These are phyloP conservation scores for Mycena chlorophos DNA, from an alignment of 768 basidiomycete genomes.

Conservation along the genomic window DNA sequence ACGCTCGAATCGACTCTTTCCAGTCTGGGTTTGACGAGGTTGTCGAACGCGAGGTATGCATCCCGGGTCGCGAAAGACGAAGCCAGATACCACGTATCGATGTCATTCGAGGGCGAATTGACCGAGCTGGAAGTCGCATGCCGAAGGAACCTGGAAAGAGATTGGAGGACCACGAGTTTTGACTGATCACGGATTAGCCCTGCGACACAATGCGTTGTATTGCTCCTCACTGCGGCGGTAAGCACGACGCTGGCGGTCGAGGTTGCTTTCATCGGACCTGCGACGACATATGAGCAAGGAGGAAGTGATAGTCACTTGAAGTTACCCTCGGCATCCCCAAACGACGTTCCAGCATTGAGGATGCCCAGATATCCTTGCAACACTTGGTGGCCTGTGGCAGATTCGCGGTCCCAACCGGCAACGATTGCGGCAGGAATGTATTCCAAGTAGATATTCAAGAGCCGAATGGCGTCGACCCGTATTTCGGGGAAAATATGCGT, in stretches of 20 bases:
- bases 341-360: constrained; percentile 65
- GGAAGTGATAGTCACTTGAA: neutral
- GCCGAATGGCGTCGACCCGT: constrained; percentile 82
- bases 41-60: constrained; percentile 57
- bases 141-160: constrained; percentile 67
- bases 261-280: constrained; percentile 48
- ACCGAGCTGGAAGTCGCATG: constrained; percentile 38
- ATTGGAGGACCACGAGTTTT: constrained; percentile 73
- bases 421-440: constrained; percentile 66
- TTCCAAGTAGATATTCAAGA: constrained; percentile 74
- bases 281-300: neutral
- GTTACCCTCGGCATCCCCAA: constrained; percentile 57
- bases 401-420: constrained; percentile 61
- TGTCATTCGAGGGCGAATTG: constrained; percentile 18
- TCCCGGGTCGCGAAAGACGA: constrained; percentile 54
- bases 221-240: constrained; percentile 56
- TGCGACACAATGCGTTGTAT: neutral
- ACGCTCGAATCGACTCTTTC: neutral
- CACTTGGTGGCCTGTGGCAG: constrained; percentile 60
- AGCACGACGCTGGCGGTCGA: constrained; percentile 67
- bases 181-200: constrained; percentile 46
- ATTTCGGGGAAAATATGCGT: constrained; percentile 96
- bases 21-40: constrained; percentile 22
- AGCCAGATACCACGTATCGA: constrained; percentile 65
- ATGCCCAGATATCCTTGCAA: constrained; percentile 82